phyloP scores from a whole-genome alignment of 306 rosid species.

The Sesbania bispinosa region DNA sequence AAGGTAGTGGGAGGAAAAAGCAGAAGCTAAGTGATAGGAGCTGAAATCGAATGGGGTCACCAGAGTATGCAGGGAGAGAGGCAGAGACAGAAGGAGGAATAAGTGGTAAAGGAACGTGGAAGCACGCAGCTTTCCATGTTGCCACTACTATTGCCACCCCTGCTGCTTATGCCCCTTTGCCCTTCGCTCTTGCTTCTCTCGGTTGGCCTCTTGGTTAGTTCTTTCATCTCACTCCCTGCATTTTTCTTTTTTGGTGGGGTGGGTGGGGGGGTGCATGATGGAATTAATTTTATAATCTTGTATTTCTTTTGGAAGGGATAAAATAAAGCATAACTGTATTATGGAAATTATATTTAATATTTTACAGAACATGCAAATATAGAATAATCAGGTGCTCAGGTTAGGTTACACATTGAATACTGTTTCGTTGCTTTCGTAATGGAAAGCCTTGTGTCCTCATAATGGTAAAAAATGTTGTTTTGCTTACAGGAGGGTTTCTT shows the following conservation, averaged over 20 bases:
- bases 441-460: no score
- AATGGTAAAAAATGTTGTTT: neutral
- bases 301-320: no score
- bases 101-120: slow-evolving; percentile 60
- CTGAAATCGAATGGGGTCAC: slow-evolving; percentile 13
- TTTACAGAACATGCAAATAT: no score
- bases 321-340: no score
- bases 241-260: no score
- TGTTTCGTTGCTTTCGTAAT: no score
- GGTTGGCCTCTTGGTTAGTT: slow-evolving; percentile 69
- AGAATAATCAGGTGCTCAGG: no score
- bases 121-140: slow-evolving; percentile 72
- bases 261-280: no score
- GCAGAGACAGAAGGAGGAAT: slow-evolving; percentile 2
- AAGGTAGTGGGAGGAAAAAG: neutral
- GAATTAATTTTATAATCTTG: no score
- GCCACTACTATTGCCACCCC: slow-evolving; percentile 83
- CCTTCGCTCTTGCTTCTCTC: slow-evolving; percentile 78
- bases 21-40: neutral
- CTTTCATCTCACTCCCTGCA: neutral
- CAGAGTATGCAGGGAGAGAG: neutral
- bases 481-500: neutral
- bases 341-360: no score
- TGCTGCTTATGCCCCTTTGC: slow-evolving; percentile 77
- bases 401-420: no score